Percentiles rank a stretch among this genome's conserved stretches.
Conservation (phyloP, 495 filamentous ascomycete species). For the Elaphomyces granulatus region DNA sequence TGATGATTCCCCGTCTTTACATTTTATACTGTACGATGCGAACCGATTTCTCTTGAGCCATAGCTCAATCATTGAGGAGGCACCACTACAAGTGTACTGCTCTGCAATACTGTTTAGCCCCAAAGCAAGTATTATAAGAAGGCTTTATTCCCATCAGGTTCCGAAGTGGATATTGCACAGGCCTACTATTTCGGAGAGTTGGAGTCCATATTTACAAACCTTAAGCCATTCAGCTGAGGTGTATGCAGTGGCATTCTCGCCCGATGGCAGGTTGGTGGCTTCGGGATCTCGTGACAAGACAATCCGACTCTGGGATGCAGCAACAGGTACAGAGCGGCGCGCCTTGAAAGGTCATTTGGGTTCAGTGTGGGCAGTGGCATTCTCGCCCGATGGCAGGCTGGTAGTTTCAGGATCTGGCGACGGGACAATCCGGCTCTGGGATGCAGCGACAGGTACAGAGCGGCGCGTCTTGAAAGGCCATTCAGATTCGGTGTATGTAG, state of each 20-base stretch:
- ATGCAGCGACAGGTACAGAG: conserved; percentile 3
- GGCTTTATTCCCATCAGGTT: conserved; percentile 1
- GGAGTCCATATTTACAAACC: conserved; percentile 8
- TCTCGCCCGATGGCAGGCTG: conserved; percentile 9
- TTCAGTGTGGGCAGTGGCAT: conserved; percentile 9
- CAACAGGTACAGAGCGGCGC: conserved; percentile 7
- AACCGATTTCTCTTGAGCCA: conserved; percentile 7
- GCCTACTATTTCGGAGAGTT: conserved; percentile 5
- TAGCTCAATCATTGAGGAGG: conserved; percentile 8
- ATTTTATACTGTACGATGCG: conserved; percentile 6
- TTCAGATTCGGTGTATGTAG: no score
- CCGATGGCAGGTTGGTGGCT: conserved; percentile 8
- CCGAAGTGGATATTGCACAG: conserved; percentile 13
- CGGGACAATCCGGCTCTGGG: conserved; percentile 12
- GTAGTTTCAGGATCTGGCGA: conserved; percentile 11
- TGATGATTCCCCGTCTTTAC: no score
- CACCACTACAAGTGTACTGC: conserved; percentile 15
- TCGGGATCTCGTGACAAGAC: conserved; percentile 9
- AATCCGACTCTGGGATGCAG: conserved; percentile 12
- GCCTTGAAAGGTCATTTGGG: conserved; percentile 14
- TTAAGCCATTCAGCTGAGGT: conserved; percentile 11
- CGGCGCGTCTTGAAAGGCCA: no score
- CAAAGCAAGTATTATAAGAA: conserved; percentile 9
- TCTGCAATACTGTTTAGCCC: conserved; percentile 18
- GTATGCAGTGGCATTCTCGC: conserved; percentile 12